A percentile compares a stretch with the other conserved stretches of the same genome.
Evolutionary conservation across 768 basidiomycete species (phyloP).

Genomic region (Sarcodon sp.): DNA sequence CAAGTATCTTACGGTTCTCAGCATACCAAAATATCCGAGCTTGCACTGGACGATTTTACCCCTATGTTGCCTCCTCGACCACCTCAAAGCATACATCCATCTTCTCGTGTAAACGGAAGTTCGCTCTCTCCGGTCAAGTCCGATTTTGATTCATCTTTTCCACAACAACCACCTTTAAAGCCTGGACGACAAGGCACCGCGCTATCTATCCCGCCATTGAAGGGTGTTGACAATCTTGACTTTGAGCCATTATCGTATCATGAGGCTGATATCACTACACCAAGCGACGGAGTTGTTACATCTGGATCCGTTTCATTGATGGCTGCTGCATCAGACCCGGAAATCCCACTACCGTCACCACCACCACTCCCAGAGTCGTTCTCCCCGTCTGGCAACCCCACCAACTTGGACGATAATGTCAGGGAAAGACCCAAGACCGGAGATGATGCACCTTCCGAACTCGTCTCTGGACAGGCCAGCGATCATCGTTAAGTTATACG

Average conservation of each 20-base stretch:
- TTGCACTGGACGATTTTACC: conserved; percentile 54
- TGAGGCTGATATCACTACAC: too few species aligned
- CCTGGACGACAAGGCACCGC: not conserved
- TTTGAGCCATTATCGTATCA: not conserved
- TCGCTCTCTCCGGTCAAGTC: not conserved
- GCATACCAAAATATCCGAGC: conserved; percentile 46
- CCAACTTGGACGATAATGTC: too few species aligned
- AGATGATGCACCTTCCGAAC: too few species aligned
- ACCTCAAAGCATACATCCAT: conserved; percentile 67
- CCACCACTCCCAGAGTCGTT: too few species aligned
- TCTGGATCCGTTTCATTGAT: too few species aligned
- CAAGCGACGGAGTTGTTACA: too few species aligned
- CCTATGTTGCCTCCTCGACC: conserved; percentile 61
- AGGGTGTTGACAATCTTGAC: not conserved
- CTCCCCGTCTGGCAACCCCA: too few species aligned
- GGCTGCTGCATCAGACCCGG: too few species aligned
- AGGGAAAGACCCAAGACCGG: too few species aligned
- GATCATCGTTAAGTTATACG: too few species aligned
- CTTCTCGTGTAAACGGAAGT: conserved; percentile 27
- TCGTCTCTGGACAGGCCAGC: too few species aligned
- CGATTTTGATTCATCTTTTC: not conserved
- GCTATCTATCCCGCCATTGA: not conserved
- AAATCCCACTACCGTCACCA: too few species aligned
- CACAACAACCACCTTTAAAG: not conserved
- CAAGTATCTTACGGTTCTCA: conserved; percentile 56